Conservation (phyloP, 2,329 filamentous ascomycete genomes). For the Septoria linicola region DNA sequence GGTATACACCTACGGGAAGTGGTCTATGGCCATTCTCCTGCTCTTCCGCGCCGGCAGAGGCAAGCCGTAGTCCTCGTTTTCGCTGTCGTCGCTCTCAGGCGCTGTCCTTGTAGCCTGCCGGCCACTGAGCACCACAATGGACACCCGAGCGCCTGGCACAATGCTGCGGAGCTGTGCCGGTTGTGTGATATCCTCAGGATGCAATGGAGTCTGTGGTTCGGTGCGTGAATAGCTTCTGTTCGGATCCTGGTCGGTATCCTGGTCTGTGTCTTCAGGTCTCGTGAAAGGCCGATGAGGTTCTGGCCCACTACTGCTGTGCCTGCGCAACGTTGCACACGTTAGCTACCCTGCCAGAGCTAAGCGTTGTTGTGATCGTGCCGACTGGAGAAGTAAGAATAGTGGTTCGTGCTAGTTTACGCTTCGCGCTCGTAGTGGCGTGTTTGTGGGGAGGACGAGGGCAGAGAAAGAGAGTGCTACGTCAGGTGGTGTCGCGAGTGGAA, state of each 20-base stretch:
- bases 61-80: not conserved
- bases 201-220: no score
- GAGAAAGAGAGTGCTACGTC: conserved; percentile 6
- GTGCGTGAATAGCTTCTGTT: not conserved
- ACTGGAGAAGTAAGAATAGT: not conserved
- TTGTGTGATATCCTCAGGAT: no score
- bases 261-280: not conserved
- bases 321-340: conserved; percentile 7
- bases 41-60: conserved; percentile 8
- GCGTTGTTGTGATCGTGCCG: not conserved
- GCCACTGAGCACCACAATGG: not conserved
- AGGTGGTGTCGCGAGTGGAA: not conserved
- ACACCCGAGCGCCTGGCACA: not conserved
- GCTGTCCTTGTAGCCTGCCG: not conserved
- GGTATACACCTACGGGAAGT: conserved; percentile 25
- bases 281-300: not conserved
- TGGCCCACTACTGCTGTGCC: not conserved
- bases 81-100: conserved; percentile 1
- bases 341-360: not conserved
- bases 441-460: conserved; percentile 4
- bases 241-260: not conserved
- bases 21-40: conserved; percentile 35
- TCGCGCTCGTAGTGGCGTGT: conserved; percentile 3
- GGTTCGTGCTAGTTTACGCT: not conserved
- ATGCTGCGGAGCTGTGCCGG: not conserved